phyloP scores from a whole-genome alignment of 2,329 filamentous ascomycete species.

The Monosporascus sp. region DNA sequence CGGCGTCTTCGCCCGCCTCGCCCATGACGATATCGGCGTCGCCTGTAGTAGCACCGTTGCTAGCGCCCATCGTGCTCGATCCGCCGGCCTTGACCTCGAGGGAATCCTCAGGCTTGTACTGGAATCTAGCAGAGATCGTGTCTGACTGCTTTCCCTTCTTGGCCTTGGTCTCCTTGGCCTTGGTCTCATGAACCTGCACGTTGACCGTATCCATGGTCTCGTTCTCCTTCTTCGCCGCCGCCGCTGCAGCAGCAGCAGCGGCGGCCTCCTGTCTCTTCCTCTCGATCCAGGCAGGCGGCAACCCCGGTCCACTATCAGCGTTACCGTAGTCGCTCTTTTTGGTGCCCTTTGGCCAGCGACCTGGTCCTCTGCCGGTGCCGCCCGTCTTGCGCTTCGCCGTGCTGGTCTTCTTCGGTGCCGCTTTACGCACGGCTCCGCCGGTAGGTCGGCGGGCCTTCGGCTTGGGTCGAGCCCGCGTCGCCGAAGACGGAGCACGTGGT shows the following conservation, averaged over 20 bases:
- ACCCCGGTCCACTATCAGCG: constrained; percentile 58
- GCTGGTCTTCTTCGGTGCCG: constrained; percentile 35
- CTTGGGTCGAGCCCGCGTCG: constrained; percentile 29
- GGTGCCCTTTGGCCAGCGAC: constrained; percentile 62
- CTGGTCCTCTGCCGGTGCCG: constrained; percentile 59
- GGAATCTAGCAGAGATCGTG: constrained; percentile 15
- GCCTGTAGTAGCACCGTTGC: not conserved
- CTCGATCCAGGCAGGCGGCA: constrained; percentile 53
- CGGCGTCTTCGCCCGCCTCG: constrained; percentile 7
- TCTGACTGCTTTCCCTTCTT: constrained; percentile 19
- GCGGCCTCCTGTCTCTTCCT: constrained; percentile 14
- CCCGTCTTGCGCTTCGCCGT: constrained; percentile 51
- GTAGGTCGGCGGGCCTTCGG: constrained; percentile 34
- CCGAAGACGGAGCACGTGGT: constrained; percentile 24
- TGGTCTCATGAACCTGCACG: constrained; percentile 33
- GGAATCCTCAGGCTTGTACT: constrained; percentile 6
- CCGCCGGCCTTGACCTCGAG: constrained; percentile 1
- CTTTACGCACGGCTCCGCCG: constrained; percentile 24
- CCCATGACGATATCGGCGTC: constrained; percentile 11
- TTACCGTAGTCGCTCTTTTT: constrained; percentile 66
- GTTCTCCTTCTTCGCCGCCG: constrained; percentile 17
- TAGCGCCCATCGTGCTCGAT: not conserved
- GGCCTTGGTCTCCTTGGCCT: constrained; percentile 23
- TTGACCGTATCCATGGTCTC: constrained; percentile 26
- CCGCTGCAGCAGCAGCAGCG: not conserved